Conservation (phyloP, 805 yeast genomes). For the Candida verbasci region DNA sequence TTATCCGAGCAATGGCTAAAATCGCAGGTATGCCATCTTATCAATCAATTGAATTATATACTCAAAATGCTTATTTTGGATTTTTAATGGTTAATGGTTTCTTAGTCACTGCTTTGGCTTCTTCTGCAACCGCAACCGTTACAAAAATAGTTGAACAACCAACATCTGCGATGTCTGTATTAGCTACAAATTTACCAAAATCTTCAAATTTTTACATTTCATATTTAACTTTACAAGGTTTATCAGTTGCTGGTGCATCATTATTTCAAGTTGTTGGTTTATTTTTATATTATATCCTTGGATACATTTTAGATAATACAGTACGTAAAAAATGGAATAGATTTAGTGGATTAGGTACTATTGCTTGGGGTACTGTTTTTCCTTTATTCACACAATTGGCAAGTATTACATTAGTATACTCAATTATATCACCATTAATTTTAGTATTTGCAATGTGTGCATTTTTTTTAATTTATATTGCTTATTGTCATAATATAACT, state of each 20-base stretch:
- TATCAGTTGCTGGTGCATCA: slow-evolving; percentile 60
- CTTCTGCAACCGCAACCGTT: slow-evolving; percentile 67
- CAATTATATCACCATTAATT: slow-evolving; percentile 79
- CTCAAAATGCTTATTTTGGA: slow-evolving; percentile 65
- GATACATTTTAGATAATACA: slow-evolving; percentile 55
- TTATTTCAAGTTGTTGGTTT: slow-evolving; percentile 59
- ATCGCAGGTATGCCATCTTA: slow-evolving; percentile 53
- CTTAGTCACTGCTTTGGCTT: slow-evolving; percentile 64
- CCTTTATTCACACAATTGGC: slow-evolving; percentile 73
- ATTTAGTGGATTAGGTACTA: slow-evolving; percentile 48
- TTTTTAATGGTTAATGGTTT: slow-evolving; percentile 71
- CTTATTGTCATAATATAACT: slow-evolving; percentile 71
- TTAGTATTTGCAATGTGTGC: slow-evolving; percentile 68
- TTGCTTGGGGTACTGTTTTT: slow-evolving; percentile 72
- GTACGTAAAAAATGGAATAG: slow-evolving; percentile 65
- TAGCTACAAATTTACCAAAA: slow-evolving; percentile 68
- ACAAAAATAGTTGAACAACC: slow-evolving; percentile 60
- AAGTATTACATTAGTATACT: slow-evolving; percentile 61
- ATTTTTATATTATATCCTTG: slow-evolving; percentile 54
- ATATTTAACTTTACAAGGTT: slow-evolving; percentile 65
- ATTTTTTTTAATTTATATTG: slow-evolving; percentile 68
- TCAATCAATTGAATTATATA: slow-evolving; percentile 57
- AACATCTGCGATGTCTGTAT: slow-evolving; percentile 48
- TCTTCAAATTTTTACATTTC: slow-evolving; percentile 71
- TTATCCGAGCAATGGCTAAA: slow-evolving; percentile 68